Evolutionary conservation across 2,329 filamentous ascomycete genomes (phyloP).

Genomic region (Parascedosporium putredinis): DNA sequence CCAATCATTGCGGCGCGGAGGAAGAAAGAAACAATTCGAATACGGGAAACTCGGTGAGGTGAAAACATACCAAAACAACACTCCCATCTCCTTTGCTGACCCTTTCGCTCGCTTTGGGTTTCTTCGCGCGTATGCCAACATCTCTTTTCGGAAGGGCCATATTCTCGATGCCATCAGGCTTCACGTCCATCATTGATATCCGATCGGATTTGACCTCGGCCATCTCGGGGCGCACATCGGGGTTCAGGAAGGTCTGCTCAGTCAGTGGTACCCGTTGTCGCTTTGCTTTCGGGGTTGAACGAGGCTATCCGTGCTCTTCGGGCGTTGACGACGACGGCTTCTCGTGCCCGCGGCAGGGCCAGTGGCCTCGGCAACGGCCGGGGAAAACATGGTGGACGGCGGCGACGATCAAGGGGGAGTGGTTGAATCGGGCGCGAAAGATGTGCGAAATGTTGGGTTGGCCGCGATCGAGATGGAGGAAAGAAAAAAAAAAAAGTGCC

Average conservation of each 20-base stretch:
- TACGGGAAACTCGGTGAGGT: conserved; percentile 8
- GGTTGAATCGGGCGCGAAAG: too few species aligned
- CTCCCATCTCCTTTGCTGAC: conserved; percentile 57
- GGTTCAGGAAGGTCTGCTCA: conserved; percentile 45
- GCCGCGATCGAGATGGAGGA: too few species aligned
- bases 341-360: conserved; percentile 46
- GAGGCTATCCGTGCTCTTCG: conserved; percentile 42
- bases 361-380: conserved; percentile 35
- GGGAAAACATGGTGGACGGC: conserved; percentile 45
- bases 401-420: neutral
- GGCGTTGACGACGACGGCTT: conserved; percentile 51
- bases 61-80: conserved; percentile 46
- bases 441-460: too few species aligned
- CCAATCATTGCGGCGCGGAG: neutral
- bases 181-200: conserved; percentile 31
- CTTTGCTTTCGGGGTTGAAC: conserved; percentile 53
- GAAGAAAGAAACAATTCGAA: neutral
- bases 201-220: conserved; percentile 46
- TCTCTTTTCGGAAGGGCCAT: conserved; percentile 35
- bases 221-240: conserved; percentile 40
- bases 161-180: conserved; percentile 37
- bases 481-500: too few species aligned
- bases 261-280: conserved; percentile 47
- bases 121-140: conserved; percentile 51
- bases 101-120: conserved; percentile 51